Evolutionary conservation across 495 filamentous ascomycete genomes (phyloP), one percentile per base, ranked within the genome.

Genomic region (Aspergillus heteromorphus): DNA sequence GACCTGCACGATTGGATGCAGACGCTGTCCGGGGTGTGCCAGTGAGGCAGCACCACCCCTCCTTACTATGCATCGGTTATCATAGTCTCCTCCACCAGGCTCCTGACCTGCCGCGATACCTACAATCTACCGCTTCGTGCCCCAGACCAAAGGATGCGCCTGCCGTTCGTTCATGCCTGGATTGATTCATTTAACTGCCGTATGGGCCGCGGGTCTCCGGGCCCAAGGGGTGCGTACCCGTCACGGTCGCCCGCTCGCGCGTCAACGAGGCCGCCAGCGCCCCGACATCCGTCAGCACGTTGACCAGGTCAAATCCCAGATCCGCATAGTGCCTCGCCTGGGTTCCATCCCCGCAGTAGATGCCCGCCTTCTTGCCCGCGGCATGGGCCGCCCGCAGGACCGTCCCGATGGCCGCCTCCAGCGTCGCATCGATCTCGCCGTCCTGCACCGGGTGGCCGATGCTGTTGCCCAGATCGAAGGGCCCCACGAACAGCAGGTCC

Each of bases 401-500:
- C 31, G 3, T 34, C 31, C 2, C 31, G 9, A 34, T 34, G 2
- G 31, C 31, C 31, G 5, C 31, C 9, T 34, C 31, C 31, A 34
- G 9, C 31, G 9, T 10, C 13, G 31, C 31, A 34, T 34, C 31
- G 31, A 34, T 34, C 9, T 6, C 13, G 5, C 31, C 31, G 13
- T 34, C 11, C 31, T 5, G 8, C 5, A 34, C 31, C 31, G 31
- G 31, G 31, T 34, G 31, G 31, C 31, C 31, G 13, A 34, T 34
- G 31, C 31, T 34, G 31, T 34, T 34, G 2, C 31, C 57, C n/a
- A 66, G 58, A 53, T 66, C 61, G 17, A 54, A 89, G 0, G 89
- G 89, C 0, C 89, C 89, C 41, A 91, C 74, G 53, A 92, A 87
- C 1, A 92, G 69, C 2, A 88, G 79, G 62, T 91, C 87, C n/a